These are phyloP conservation scores for Aspergillus brunneoviolaceus DNA, from an alignment of 2,329 filamentous ascomycete genomes.

Conservation along the genomic window DNA sequence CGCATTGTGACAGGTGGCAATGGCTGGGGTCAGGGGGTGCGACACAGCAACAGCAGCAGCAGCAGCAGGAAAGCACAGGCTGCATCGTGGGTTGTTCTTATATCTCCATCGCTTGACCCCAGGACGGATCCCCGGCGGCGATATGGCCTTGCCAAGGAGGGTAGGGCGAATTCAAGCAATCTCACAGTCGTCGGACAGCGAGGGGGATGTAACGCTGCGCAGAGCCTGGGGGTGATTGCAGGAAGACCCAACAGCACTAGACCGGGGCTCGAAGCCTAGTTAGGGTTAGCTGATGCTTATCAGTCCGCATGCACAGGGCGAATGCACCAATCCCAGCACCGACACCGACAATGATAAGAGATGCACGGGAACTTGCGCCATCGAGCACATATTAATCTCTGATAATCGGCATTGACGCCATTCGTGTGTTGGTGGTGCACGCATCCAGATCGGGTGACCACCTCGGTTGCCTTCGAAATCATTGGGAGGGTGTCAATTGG, in stretches of 20 bases:
- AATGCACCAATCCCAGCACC: neutral
- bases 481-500: neutral
- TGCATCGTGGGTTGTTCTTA: neutral
- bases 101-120: neutral
- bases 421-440: neutral
- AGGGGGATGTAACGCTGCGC: neutral
- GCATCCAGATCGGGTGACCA: neutral
- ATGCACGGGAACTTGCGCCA: slow-evolving; percentile 1
- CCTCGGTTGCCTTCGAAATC: neutral
- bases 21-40: neutral
- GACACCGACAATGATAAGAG: slow-evolving; percentile 1
- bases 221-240: neutral
- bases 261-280: neutral
- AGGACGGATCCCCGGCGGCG: slow-evolving; percentile 1
- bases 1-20: neutral
- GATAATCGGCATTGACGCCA: slow-evolving; percentile 2
- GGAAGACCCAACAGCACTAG: neutral
- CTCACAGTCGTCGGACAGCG: neutral
- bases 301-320: neutral
- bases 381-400: neutral
- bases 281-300: neutral
- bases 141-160: neutral
- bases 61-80: neutral
- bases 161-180: neutral
- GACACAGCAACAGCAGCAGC: neutral